A percentile compares a stretch with the other conserved stretches of the same genome.
phyloP scores from a whole-genome alignment of 169 alveolate genomes.

The Eimeria sp. region DNA sequence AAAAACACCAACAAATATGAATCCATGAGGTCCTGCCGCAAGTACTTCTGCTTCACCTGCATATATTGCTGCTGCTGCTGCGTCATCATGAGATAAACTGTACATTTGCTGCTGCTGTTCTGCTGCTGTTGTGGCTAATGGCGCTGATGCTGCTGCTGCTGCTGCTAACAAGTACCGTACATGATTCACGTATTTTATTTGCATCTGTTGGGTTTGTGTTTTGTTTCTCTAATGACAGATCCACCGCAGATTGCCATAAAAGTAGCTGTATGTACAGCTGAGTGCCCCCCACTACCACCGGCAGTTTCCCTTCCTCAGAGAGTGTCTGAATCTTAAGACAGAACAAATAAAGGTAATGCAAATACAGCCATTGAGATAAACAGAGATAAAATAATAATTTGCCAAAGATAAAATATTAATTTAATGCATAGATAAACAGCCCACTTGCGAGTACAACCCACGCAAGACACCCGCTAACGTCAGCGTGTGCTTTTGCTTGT shows the following conservation, averaged over 20 bases:
- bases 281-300: constrained; percentile 82
- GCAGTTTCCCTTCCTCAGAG: constrained; percentile 28
- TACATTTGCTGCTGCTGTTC: not conserved
- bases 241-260: constrained; percentile 70
- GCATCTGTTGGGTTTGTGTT: not conserved
- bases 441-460: no score
- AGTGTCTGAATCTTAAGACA: constrained; percentile 36
- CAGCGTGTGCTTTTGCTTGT: no score
- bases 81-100: no score
- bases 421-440: no score
- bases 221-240: not conserved
- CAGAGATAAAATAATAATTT: no score
- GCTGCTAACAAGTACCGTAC: not conserved
- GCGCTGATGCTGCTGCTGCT: not conserved
- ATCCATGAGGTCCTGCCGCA: no score
- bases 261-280: constrained; percentile 80
- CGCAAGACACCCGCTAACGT: not conserved
- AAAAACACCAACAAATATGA: no score
- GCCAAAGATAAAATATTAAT: no score
- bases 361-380: no score
- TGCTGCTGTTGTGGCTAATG: not conserved
- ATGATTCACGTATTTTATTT: not conserved
- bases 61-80: no score
- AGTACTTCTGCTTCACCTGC: no score
- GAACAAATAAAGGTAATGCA: not conserved